A percentile compares a stretch with the other conserved stretches of the same genome.
Conservation (phyloP, 1,284 basidiomycete species). For the Volvariella surrecta region DNA sequence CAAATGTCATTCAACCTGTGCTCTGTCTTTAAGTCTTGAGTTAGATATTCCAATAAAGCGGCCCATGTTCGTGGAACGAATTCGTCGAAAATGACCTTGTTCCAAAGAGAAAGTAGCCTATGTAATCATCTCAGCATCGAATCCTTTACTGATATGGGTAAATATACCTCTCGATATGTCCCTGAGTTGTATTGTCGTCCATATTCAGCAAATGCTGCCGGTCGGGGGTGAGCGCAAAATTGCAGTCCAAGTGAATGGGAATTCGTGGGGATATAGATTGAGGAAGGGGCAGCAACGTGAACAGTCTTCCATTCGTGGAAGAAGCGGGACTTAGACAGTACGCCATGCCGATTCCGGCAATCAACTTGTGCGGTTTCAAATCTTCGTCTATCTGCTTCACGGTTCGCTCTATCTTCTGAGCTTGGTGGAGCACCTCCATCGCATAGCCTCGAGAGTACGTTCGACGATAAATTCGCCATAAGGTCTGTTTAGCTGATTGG, state of each 20-base stretch:
- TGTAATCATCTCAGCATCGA: conserved; percentile 3
- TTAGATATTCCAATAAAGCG: conserved; percentile 17
- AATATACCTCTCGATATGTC: background rate
- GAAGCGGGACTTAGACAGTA: conserved; percentile 15
- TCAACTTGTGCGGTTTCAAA: conserved; percentile 31
- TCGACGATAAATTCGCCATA: no score
- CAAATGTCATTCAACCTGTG: no score
- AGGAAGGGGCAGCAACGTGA: conserved; percentile 40
- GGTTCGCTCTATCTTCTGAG: no score
- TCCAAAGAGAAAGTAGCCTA: conserved; percentile 32
- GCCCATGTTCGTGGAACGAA: conserved; percentile 28
- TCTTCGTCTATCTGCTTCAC: conserved; percentile 7
- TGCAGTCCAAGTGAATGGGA: conserved; percentile 34
- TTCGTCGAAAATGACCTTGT: conserved; percentile 26
- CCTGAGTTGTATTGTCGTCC: background rate
- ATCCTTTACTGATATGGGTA: background rate
- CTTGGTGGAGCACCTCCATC: no score
- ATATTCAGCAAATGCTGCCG: conserved; percentile 36
- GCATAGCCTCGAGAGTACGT: conserved; percentile 5
- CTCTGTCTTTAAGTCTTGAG: conserved; percentile 7
- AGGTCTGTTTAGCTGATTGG: no score
- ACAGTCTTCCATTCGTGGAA: conserved; percentile 26
- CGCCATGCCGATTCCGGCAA: conserved; percentile 29
- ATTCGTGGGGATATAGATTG: conserved; percentile 29
- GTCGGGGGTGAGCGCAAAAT: conserved; percentile 37